Evolutionary conservation across 2,329 filamentous ascomycete species (phyloP).

Genomic region (Phialophora expanda): DNA sequence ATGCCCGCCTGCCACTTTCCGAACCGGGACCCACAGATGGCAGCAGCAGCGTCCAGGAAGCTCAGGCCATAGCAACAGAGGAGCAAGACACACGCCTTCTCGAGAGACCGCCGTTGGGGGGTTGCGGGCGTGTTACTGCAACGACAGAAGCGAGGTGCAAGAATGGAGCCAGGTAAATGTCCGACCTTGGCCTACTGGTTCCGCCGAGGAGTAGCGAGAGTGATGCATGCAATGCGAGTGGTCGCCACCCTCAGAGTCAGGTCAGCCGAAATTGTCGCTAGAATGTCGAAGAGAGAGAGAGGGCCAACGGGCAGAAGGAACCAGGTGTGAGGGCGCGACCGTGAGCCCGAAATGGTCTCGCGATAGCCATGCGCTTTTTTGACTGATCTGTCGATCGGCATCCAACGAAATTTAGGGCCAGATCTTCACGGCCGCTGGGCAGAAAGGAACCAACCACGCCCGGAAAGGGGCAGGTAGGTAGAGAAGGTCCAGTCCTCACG

Average conservation of each 20-base stretch:
- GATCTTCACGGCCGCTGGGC: constrained; percentile 24
- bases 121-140: constrained; percentile 23
- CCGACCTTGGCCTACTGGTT: constrained; percentile 31
- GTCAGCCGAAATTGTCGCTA: constrained; percentile 32
- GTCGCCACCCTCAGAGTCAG: constrained; percentile 31
- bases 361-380: constrained; percentile 24
- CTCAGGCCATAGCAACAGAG: constrained; percentile 14
- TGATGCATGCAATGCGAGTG: constrained; percentile 27
- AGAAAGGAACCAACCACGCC: constrained; percentile 9
- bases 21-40: constrained; percentile 11
- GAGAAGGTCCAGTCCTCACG: constrained; percentile 8
- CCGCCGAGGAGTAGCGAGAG: constrained; percentile 25
- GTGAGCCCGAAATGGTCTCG: constrained; percentile 17
- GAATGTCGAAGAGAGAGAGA: constrained; percentile 15
- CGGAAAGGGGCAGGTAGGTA: constrained; percentile 10
- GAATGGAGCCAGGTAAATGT: constrained; percentile 29
- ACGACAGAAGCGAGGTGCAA: constrained; percentile 33
- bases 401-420: constrained; percentile 26
- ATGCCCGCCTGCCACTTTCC: constrained; percentile 24
- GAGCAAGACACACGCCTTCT: constrained; percentile 13
- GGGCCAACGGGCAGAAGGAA: constrained; percentile 17
- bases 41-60: constrained; percentile 9
- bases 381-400: constrained; percentile 34
- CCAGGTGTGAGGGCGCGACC: constrained; percentile 17
- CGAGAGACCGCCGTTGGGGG: not conserved